Evolutionary conservation across 2,329 filamentous ascomycete species (phyloP).

Genomic region (Aspergillus sp.): DNA sequence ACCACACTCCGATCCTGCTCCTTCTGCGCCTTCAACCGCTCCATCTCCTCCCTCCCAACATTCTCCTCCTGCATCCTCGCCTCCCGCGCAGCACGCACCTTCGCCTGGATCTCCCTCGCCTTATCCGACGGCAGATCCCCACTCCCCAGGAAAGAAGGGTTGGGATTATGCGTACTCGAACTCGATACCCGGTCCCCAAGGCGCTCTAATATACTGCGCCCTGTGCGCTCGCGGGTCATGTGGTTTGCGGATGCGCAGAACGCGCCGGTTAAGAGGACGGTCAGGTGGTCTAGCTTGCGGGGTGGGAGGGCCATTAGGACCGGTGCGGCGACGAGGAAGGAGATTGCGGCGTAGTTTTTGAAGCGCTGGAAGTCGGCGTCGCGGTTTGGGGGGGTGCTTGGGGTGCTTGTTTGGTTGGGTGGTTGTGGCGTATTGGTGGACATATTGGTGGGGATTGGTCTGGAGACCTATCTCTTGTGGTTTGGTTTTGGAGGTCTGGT

Average conservation of each 20-base stretch:
- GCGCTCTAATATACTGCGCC: slow-evolving; percentile 35
- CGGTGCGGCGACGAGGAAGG: slow-evolving; percentile 36
- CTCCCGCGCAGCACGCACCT: slow-evolving; percentile 28
- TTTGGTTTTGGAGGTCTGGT: not conserved
- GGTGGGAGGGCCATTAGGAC: slow-evolving; percentile 37
- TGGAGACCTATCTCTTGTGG: not conserved
- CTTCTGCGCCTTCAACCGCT: slow-evolving; percentile 33
- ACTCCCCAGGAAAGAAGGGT: slow-evolving; percentile 6
- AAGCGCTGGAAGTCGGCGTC: slow-evolving; percentile 40
- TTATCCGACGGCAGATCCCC: slow-evolving; percentile 33
- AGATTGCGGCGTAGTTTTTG: slow-evolving; percentile 41
- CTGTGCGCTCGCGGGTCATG: slow-evolving; percentile 38
- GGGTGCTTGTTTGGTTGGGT: not conserved
- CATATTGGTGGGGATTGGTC: not conserved
- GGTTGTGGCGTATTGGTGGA: not conserved
- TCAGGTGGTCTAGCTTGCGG: slow-evolving; percentile 38
- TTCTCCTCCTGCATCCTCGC: slow-evolving; percentile 24
- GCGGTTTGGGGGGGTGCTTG: slow-evolving; percentile 14
- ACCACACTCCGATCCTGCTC: slow-evolving; percentile 29
- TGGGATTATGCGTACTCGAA: not conserved
- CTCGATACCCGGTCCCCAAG: slow-evolving; percentile 25
- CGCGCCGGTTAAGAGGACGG: slow-evolving; percentile 38
- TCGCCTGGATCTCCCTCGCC: slow-evolving; percentile 33
- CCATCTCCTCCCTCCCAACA: slow-evolving; percentile 28
- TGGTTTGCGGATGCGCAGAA: slow-evolving; percentile 42